Conservation (phyloP, 768 basidiomycete genomes). For the Mycena filopes region DNA sequence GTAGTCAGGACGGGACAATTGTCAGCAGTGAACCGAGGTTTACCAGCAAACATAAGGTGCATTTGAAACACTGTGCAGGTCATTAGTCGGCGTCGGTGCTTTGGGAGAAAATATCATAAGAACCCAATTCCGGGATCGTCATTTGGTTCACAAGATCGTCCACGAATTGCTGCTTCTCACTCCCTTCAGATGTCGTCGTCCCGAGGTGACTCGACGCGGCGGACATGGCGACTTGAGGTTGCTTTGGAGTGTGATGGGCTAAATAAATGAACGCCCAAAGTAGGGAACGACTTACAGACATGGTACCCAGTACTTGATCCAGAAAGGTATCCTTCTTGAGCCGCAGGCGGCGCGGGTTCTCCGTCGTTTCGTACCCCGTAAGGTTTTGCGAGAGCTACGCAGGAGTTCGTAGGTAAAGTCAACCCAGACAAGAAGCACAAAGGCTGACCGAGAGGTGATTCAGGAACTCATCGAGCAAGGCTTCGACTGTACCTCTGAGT, state of each 20-base stretch:
- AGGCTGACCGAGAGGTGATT: conserved; percentile 26
- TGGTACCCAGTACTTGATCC: conserved; percentile 10
- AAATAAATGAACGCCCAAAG: background rate
- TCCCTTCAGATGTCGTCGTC: too few relatives aligned
- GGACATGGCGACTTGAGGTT: conserved; percentile 2
- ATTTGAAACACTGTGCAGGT: conserved; percentile 27
- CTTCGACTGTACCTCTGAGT: conserved; percentile 26
- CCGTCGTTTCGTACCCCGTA: background rate
- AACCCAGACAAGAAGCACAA: background rate
- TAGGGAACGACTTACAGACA: conserved; percentile 15
- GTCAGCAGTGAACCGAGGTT: background rate
- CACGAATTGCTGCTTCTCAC: conserved; percentile 31
- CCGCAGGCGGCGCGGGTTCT: conserved; percentile 2
- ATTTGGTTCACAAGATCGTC: conserved; percentile 29
- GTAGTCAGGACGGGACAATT: background rate
- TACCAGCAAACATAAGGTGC: conserved; percentile 34
- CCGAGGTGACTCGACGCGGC: too few relatives aligned
- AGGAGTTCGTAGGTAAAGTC: background rate
- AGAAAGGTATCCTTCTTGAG: conserved; percentile 29
- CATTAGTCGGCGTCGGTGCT: background rate
- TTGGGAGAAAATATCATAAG: background rate
- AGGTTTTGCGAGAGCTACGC: conserved; percentile 3
- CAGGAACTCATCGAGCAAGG: conserved; percentile 27
- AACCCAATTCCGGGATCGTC: conserved; percentile 32
- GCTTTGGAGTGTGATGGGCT: conserved; percentile 11